Evolutionary conservation across 2,329 filamentous ascomycete species (phyloP), one percentile per base, ranked within the genome.

Genomic region (Aureobasidium sp.): DNA sequence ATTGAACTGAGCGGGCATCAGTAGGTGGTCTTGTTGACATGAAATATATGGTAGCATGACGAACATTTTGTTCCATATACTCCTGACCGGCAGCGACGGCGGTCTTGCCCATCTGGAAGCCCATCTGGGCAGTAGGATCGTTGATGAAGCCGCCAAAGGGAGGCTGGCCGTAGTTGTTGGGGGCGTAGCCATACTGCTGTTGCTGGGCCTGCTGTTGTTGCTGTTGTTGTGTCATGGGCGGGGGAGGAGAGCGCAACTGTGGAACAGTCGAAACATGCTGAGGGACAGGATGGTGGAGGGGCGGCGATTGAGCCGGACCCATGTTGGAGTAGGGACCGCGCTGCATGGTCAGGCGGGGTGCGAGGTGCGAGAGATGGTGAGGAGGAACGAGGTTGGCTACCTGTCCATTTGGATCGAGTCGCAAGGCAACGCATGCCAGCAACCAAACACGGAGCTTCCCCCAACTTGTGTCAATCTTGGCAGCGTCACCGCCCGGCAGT

Each of bases 191-290:
- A 62, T 64, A 61, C 50, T 69, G 68, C 16, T 63, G 64, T 13
- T 63, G 64, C 71, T 90, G 88, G 66, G 91, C 90, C 65, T 81
- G 79, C 64, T 82, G 81, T 67, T 85, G 83, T 39, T 85, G 82
- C 71, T 89, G 87, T 62, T 86, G 85, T 66, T 85, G 86, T 62
- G 85, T 84, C 57, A 82, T 82, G 41, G 90, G 92, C 64, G 91
- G 89, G 62, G 90, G 93, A 64, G 94, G 94, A 62, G 94, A 97
- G 75, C 95, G 87, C 74, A 99, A 86, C 78, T 97, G 94, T 48
- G 94, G 94, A 54, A 99, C 94, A 62, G 92, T 96, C 72, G 94
- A 97, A 70, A 97, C 93, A 81, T 99, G 94, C 77, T 99, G 94
- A 65, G 94, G 94, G 63, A 97, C 91, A 62, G 94, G 94, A 74